A percentile compares a stretch with the other conserved stretches of the same genome.
Conservation (phyloP, 1,139 yeast species). For the Suhomyces yuchorum region DNA sequence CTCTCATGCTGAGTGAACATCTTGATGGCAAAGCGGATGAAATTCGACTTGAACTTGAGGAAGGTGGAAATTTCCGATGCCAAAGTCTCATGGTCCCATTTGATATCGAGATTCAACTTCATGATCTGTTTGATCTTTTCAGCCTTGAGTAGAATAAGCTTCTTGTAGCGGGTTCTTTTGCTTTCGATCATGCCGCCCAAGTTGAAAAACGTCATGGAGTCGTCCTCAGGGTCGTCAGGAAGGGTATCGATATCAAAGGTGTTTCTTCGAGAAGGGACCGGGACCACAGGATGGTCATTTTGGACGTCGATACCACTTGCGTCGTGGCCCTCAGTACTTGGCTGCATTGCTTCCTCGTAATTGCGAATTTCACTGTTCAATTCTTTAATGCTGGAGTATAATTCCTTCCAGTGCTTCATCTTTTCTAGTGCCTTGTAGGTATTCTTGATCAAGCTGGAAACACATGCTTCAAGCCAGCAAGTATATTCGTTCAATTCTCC, state of each 20-base stretch:
- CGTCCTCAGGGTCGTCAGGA: conserved; percentile 16
- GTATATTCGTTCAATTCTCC: conserved; percentile 24
- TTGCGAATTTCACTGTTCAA: conserved; percentile 35
- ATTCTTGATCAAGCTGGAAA: conserved; percentile 40
- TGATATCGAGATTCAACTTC: conserved; percentile 40
- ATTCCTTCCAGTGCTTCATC: conserved; percentile 55
- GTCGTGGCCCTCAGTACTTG: not conserved
- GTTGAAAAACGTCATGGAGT: conserved; percentile 28
- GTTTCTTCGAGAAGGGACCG: conserved; percentile 9
- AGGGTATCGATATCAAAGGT: conserved; percentile 13
- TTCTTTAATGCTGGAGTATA: conserved; percentile 32
- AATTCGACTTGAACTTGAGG: conserved; percentile 49
- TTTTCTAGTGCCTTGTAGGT: conserved; percentile 41
- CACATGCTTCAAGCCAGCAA: conserved; percentile 34
- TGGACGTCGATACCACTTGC: not conserved
- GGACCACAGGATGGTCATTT: not conserved
- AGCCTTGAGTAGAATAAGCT: conserved; percentile 32
- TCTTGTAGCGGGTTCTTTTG: conserved; percentile 37
- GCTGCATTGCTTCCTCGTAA: conserved; percentile 23
- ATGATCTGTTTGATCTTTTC: conserved; percentile 38
- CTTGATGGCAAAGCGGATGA: conserved; percentile 40
- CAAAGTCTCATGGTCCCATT: conserved; percentile 54
- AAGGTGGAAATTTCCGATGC: conserved; percentile 67
- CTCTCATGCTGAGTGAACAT: conserved; percentile 26
- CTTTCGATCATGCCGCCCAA: conserved; percentile 40